Evolutionary conservation across 164 flowering plant genomes (phyloP), one percentile per base, ranked within the genome.

Genomic region (Piper betle): DNA sequence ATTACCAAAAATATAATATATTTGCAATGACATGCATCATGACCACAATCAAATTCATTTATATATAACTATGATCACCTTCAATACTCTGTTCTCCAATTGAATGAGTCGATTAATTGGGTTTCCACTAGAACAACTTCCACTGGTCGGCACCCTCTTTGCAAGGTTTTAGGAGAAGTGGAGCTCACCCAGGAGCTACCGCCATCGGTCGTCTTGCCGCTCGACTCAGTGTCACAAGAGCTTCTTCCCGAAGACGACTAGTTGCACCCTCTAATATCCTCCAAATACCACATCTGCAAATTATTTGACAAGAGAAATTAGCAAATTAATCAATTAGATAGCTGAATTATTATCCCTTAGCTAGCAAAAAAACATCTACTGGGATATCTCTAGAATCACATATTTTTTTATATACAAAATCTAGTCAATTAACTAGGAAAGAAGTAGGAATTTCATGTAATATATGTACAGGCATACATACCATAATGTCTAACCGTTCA

Each of bases 61-160:
- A 43, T 43, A 10, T 7, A 43, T 8, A 43, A 8, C 50, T 8
- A 43, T 9, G 37, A 4, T 19, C 63, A 86, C 93, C 87, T 85
- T 82, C 0, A 81, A 58, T 0, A 90, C 61, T 8, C 88, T 82
- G 58, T 75, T 73, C 70, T 91, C 93, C 0, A 83, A 62, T 3
- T 61, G 81, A 6, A 59, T 63, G 12, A 91, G 75, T 53, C 95
- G 76, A 40, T 86, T 39, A 63, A 46, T 61, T 74, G 83, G 0
- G 79, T n/a, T 71, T 85, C 97, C 63, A 73, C 58, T 17, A 81
- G 53, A 54, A 86, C 92, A 15, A 56, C 72, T 42, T 80, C 75
- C 4, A 90, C 70, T 19, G 97, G 91, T 48, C 88, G 87, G 68
- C 95, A 81, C 20, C 77, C 80, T 74, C 78, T 82, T 79, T 83